Evolutionary conservation across 1,139 yeast species (phyloP).

Genomic region (Blastobotrys persicus): DNA sequence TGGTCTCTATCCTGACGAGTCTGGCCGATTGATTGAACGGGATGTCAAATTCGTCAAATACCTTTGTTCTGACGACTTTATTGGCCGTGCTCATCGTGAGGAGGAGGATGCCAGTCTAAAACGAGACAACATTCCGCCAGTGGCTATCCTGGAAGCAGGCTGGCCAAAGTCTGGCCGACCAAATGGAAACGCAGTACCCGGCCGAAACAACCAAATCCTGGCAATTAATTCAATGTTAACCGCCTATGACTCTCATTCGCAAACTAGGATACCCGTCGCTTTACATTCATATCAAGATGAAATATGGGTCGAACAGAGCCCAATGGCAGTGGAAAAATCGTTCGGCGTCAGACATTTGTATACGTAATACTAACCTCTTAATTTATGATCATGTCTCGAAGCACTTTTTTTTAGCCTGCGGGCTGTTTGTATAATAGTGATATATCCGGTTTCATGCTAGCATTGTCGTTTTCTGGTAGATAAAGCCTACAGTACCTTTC

Average conservation of each 20-base stretch:
- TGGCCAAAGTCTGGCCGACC: conserved; percentile 63
- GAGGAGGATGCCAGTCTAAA: conserved; percentile 9
- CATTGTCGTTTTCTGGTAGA: no score
- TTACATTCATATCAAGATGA: conserved; percentile 30
- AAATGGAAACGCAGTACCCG: conserved; percentile 58
- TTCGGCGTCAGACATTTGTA: conserved; percentile 28
- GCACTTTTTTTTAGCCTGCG: no score
- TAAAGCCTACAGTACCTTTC: no score
- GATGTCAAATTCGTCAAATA: conserved; percentile 32
- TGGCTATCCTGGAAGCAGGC: conserved; percentile 63
- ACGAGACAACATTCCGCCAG: conserved; percentile 22
- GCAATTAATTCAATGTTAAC: conserved; percentile 50
- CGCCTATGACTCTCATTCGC: conserved; percentile 23
- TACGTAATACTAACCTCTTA: background rate
- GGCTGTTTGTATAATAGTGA: no score
- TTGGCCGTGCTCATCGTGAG: conserved; percentile 25
- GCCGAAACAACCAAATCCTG: conserved; percentile 49
- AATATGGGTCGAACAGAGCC: conserved; percentile 31
- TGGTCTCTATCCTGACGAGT: conserved; percentile 21
- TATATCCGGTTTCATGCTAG: no score
- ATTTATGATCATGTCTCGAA: background rate
- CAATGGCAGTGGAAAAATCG: conserved; percentile 26
- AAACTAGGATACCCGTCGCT: conserved; percentile 22
- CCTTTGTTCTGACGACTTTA: conserved; percentile 31
- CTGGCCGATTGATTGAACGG: conserved; percentile 27